Conservation (phyloP, 306 rosid species). For the Heteromeles arbutifolia region DNA sequence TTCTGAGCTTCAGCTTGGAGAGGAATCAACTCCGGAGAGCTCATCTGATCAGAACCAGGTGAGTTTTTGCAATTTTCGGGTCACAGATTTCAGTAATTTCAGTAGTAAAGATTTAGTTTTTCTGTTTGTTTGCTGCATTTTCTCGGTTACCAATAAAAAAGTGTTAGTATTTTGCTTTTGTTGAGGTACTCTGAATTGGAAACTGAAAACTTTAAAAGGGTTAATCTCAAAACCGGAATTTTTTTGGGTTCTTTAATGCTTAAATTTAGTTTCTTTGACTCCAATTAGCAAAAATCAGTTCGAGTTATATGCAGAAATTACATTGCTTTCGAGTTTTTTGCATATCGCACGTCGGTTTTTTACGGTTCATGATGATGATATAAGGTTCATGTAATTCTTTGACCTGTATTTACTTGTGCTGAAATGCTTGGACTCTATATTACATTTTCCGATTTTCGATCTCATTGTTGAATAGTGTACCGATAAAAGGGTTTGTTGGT, state of each 20-base stretch:
- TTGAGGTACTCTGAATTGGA: neutral
- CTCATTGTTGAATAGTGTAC: slow-evolving; percentile 1
- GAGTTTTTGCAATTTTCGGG: neutral
- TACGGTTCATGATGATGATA: neutral
- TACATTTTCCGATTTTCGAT: neutral
- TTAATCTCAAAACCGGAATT: neutral
- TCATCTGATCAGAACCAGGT: slow-evolving; percentile 30
- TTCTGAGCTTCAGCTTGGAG: slow-evolving; percentile 25
- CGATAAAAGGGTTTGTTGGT: slow-evolving; percentile 9
- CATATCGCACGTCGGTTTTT: neutral
- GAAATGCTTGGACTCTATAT: neutral
- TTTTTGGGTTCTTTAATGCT: neutral
- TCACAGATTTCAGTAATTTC: neutral
- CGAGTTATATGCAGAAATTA: neutral
- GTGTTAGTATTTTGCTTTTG: neutral
- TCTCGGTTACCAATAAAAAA: neutral
- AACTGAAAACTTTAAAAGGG: neutral
- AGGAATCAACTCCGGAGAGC: slow-evolving; percentile 18
- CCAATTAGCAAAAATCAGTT: neutral
- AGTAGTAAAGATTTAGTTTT: neutral
- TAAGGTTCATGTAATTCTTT: too few species aligned
- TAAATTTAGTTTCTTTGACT: neutral
- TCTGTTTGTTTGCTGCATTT: neutral
- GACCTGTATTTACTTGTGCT: neutral
- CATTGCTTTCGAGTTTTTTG: neutral